Conservation (phyloP, 2,329 filamentous ascomycete genomes). For the Fusarium stilboides region DNA sequence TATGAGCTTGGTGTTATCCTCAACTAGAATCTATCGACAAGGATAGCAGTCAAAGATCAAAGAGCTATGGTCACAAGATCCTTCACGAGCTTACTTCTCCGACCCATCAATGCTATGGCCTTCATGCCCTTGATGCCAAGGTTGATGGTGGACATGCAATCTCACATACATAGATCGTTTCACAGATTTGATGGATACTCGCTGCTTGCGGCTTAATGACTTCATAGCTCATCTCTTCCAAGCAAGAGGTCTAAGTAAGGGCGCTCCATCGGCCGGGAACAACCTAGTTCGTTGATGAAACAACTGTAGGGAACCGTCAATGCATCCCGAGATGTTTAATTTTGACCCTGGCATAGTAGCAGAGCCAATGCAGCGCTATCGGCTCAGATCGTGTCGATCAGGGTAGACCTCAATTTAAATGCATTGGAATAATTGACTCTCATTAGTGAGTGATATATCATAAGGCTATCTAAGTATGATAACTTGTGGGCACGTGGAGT, state of each 20-base stretch:
- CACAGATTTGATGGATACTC: conserved; percentile 1
- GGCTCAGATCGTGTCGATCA: conserved; percentile 34
- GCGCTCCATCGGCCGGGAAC: conserved; percentile 7
- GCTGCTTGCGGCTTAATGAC: conserved; percentile 17
- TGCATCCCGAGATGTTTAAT: conserved; percentile 27
- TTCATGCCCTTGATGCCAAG: neutral
- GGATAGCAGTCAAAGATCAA: neutral
- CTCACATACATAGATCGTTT: conserved; percentile 3
- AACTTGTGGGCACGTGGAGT: conserved; percentile 7
- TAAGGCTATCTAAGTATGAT: conserved; percentile 7
- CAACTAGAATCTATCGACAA: neutral
- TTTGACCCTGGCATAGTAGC: conserved; percentile 12
- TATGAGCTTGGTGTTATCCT: neutral
- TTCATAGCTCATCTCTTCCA: conserved; percentile 15
- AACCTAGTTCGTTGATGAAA: conserved; percentile 29
- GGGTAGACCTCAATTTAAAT: conserved; percentile 31
- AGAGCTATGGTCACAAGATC: neutral
- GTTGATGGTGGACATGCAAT: conserved; percentile 6
- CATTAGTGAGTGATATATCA: neutral
- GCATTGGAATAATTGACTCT: conserved; percentile 8
- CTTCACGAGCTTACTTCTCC: no score
- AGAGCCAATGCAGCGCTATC: conserved; percentile 22
- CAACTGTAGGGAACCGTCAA: conserved; percentile 13
- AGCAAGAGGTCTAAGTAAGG: conserved; percentile 1
- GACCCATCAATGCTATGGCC: no score